Evolutionary conservation across 257 asterid genomes (phyloP).

Genomic region (Nicotiana sylvestris): DNA sequence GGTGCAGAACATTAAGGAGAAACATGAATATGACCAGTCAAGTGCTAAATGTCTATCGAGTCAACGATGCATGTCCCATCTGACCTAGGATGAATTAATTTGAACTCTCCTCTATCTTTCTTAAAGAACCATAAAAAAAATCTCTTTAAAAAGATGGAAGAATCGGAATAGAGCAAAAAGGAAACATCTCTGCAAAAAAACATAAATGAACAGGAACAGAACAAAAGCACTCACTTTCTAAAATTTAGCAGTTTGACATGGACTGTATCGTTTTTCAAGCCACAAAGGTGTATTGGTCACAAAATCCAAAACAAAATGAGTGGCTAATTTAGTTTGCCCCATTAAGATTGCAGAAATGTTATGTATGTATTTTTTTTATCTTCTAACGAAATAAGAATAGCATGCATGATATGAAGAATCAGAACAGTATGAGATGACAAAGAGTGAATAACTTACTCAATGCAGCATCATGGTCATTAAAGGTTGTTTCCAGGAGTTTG

Average conservation of each 20-base stretch:
- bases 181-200: not conserved
- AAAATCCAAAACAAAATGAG: conserved; percentile 5
- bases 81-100: not conserved
- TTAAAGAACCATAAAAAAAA: not conserved
- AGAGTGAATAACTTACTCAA: conserved; percentile 41
- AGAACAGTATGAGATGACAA: not conserved
- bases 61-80: not conserved
- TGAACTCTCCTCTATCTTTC: not conserved
- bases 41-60: not conserved
- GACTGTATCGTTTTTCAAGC: not conserved
- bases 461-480: conserved; percentile 69
- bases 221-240: not conserved
- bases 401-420: not conserved
- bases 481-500: conserved; percentile 45
- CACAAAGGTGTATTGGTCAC: conserved; percentile 5
- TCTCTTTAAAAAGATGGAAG: not conserved
- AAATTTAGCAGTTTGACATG: not conserved
- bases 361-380: not conserved
- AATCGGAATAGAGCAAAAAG: not conserved
- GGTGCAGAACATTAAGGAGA: not conserved
- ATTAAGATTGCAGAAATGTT: not conserved
- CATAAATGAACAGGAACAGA: not conserved
- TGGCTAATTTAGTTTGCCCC: not conserved
- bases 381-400: not conserved
- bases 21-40: not conserved